Evolutionary conservation across 352 stramenopile genomes (phyloP).

Genomic region (Globisporangium spiculum): DNA sequence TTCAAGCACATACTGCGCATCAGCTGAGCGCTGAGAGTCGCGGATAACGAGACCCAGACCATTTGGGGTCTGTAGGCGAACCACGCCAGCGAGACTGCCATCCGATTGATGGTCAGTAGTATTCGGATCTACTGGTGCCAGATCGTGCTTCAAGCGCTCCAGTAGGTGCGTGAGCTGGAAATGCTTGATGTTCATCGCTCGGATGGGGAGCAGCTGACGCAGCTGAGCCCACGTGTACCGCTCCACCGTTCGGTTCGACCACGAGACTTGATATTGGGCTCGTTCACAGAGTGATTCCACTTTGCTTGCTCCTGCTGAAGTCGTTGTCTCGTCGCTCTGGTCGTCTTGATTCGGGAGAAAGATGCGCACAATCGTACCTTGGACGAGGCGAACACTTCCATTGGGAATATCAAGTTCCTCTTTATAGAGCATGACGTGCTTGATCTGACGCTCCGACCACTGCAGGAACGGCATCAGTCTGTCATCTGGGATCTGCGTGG

Average conservation of each 20-base stretch:
- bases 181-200: slow-evolving; percentile 68
- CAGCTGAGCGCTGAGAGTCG: slow-evolving; percentile 20
- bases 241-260: slow-evolving; percentile 49
- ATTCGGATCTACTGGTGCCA: background rate
- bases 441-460: slow-evolving; percentile 57
- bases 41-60: slow-evolving; percentile 32
- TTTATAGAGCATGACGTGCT: slow-evolving; percentile 56
- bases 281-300: slow-evolving; percentile 25
- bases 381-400: slow-evolving; percentile 17
- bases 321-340: background rate
- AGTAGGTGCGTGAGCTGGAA: slow-evolving; percentile 52
- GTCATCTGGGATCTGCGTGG: slow-evolving; percentile 56
- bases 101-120: background rate
- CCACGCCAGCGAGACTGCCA: background rate
- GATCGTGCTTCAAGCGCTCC: slow-evolving; percentile 6
- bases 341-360: slow-evolving; percentile 9
- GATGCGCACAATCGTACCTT: slow-evolving; percentile 31
- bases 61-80: slow-evolving; percentile 23
- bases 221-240: slow-evolving; percentile 46
- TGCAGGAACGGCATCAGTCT: slow-evolving; percentile 55
- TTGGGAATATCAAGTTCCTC: slow-evolving; percentile 22
- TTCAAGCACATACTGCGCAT: slow-evolving; percentile 42
- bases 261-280: slow-evolving; percentile 52
- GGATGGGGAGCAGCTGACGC: slow-evolving; percentile 54
- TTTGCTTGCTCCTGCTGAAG: background rate